phyloP scores from a whole-genome alignment of 2,329 filamentous ascomycete genomes.

The Tympanopsis confertula region DNA sequence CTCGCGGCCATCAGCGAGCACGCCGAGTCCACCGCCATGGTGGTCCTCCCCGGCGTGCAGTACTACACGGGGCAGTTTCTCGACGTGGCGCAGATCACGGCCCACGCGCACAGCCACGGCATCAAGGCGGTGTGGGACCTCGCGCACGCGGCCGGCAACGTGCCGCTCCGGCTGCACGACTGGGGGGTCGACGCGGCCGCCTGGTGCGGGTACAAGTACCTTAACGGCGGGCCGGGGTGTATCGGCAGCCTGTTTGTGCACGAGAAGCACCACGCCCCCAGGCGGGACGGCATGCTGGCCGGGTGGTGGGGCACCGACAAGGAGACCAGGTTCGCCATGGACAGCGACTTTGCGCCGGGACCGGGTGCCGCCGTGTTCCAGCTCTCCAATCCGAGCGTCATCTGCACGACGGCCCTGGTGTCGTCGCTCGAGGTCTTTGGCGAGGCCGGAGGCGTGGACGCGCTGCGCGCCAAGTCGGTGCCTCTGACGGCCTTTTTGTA shows the following conservation, averaged over 20 bases:
- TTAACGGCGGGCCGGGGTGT: conserved; percentile 65
- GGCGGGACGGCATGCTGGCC: conserved; percentile 42
- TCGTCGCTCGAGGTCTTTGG: conserved; percentile 64
- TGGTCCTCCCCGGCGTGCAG: conserved; percentile 69
- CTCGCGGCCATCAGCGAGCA: conserved; percentile 55
- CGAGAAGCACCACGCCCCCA: conserved; percentile 40
- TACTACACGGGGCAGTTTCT: conserved; percentile 73
- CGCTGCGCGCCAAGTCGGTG: conserved; percentile 54
- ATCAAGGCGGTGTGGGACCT: conserved; percentile 71
- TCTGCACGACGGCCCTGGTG: conserved; percentile 61
- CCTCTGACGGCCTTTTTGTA: conserved; percentile 60
- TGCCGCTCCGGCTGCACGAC: conserved; percentile 58
- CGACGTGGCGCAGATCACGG: conserved; percentile 63
- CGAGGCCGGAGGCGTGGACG: conserved; percentile 45
- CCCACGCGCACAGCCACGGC: conserved; percentile 51
- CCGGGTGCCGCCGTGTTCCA: conserved; percentile 67
- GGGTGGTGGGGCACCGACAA: conserved; percentile 77
- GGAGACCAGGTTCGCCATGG: conserved; percentile 60
- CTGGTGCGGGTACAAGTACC: conserved; percentile 78
- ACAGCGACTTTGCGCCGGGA: conserved; percentile 61
- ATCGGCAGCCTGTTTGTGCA: conserved; percentile 69
- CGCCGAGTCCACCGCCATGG: conserved; percentile 51
- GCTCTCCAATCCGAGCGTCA: conserved; percentile 61
- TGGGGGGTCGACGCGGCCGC: conserved; percentile 70
- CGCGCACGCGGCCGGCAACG: conserved; percentile 69